These are phyloP conservation scores for Gentiana macrophylla DNA, from an alignment of 257 asterid genomes.

Conservation along the genomic window DNA sequence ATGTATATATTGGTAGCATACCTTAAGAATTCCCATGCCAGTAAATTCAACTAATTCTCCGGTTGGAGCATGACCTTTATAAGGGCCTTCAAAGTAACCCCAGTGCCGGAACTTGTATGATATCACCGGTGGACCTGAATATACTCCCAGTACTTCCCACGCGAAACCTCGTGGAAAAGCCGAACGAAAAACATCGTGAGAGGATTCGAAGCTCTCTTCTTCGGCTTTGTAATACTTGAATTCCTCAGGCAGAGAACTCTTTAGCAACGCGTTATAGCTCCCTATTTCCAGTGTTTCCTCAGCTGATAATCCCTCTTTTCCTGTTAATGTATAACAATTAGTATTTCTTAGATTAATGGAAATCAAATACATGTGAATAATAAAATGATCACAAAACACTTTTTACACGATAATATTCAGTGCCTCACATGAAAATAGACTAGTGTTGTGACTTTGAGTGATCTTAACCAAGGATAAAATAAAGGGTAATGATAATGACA, in stretches of 20 bases:
- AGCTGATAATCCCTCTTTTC: constrained; percentile 54
- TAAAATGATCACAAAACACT: too few relatives aligned
- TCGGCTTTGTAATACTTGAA: constrained; percentile 69
- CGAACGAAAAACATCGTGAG: constrained; percentile 51
- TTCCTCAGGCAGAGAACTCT: constrained; percentile 74
- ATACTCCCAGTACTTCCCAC: constrained; percentile 71
- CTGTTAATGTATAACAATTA: constrained; percentile 16
- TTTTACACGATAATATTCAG: too few relatives aligned
- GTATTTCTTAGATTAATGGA: too few relatives aligned
- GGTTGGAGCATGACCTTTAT: constrained; percentile 26
- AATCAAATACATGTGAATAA: too few relatives aligned
- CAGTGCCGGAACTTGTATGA: constrained; percentile 82
- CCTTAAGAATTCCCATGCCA: constrained; percentile 65
- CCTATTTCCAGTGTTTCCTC: constrained; percentile 66
- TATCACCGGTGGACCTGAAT: constrained; percentile 64
- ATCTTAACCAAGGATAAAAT: too few relatives aligned
- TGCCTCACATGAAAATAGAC: too few relatives aligned
- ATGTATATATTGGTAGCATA: background rate
- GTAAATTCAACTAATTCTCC: constrained; percentile 60
- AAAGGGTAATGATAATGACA: too few relatives aligned
- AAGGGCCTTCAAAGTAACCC: constrained; percentile 86
- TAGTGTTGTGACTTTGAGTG: too few relatives aligned
- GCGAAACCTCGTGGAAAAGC: constrained; percentile 90
- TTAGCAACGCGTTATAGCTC: constrained; percentile 68
- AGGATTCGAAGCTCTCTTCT: constrained; percentile 72